phyloP scores from a whole-genome alignment of 805 yeast species.

The Sugiyamaella mastotermitis region DNA sequence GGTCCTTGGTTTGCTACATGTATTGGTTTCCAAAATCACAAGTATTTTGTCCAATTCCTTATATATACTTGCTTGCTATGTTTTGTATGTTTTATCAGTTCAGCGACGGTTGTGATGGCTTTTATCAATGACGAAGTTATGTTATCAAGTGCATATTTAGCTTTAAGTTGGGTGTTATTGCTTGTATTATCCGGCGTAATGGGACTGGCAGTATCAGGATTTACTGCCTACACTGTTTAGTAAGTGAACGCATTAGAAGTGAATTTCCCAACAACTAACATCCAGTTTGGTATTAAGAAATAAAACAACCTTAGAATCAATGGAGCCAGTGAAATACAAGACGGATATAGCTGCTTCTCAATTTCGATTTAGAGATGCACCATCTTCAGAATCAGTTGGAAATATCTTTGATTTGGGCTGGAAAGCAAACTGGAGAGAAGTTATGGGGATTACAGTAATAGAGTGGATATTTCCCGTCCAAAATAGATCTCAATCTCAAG shows the following conservation, averaged over 20 bases:
- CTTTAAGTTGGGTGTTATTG: conserved; percentile 55
- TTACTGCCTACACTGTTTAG: conserved; percentile 44
- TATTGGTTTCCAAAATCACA: conserved; percentile 76
- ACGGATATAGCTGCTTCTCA: conserved; percentile 29
- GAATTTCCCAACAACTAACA: not conserved
- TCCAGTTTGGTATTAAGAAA: conserved; percentile 50
- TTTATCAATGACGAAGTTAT: conserved; percentile 23
- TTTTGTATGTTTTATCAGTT: conserved; percentile 34
- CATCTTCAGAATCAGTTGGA: conserved; percentile 41
- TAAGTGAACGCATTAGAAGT: no score
- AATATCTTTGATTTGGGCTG: conserved; percentile 75
- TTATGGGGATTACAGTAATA: conserved; percentile 63
- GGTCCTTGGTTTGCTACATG: conserved; percentile 89
- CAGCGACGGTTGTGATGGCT: conserved; percentile 24
- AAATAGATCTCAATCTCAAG: conserved; percentile 35
- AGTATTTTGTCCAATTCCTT: conserved; percentile 71
- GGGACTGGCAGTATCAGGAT: conserved; percentile 49
- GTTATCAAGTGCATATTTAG: conserved; percentile 34
- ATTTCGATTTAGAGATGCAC: conserved; percentile 38
- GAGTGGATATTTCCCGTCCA: conserved; percentile 70
- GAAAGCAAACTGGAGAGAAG: conserved; percentile 52
- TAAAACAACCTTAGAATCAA: conserved; percentile 73
- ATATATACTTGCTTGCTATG: conserved; percentile 47
- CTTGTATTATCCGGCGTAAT: conserved; percentile 49
- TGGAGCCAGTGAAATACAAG: conserved; percentile 34